Percentiles rank a stretch among this genome's conserved stretches.
Evolutionary conservation across 108 stramenopile genomes (phyloP).

Genomic region (Parietichytrium sp.): DNA sequence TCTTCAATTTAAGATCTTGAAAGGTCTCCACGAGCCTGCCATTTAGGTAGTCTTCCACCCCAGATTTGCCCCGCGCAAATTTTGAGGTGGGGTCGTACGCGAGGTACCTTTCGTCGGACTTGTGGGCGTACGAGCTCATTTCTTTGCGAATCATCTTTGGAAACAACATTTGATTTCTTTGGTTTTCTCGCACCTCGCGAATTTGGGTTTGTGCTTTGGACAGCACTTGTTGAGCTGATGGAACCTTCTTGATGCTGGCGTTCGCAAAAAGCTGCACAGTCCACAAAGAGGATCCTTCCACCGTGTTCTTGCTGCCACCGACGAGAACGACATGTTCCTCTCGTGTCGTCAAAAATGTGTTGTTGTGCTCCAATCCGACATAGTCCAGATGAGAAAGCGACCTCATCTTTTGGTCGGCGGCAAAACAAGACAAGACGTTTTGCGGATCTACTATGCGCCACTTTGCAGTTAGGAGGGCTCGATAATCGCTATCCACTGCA

Average conservation of each 20-base stretch:
- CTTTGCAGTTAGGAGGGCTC: not conserved
- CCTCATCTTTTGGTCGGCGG: too few species aligned
- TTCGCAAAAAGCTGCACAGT: not conserved
- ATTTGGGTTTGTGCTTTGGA: constrained; percentile 4
- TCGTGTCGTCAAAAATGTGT: not conserved
- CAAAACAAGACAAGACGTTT: too few species aligned
- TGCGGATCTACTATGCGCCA: constrained; percentile 1
- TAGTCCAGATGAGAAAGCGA: constrained; percentile 4
- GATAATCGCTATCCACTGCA: not conserved
- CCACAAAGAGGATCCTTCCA: not conserved
- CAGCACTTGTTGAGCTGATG: not conserved
- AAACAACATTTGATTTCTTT: not conserved
- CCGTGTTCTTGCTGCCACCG: not conserved
- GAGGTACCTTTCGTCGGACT: not conserved
- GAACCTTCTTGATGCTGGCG: constrained; percentile 16
- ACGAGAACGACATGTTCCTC: not conserved
- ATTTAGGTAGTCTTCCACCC: not conserved
- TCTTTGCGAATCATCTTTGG: not conserved
- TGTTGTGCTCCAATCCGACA: constrained; percentile 7
- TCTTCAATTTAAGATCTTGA: not conserved
- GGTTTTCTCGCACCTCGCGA: not conserved
- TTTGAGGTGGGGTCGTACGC: not conserved
- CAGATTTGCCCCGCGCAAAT: not conserved
- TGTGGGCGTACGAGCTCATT: not conserved
- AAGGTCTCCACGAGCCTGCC: too few species aligned